These are phyloP conservation scores for Brassica napus DNA, from an alignment of 345 rosid genomes.

Conservation along the genomic window Da-Ae NC_063439.1:6772001-6772500, in stretches of 20 bases:
- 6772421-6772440: constrained; percentile 65
- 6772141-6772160: constrained; percentile 4
- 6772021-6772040: constrained; percentile 25
- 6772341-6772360: constrained; percentile 35
- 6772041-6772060: constrained; percentile 13
- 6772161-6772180: not conserved
- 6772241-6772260: constrained; percentile 66
- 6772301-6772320: constrained; percentile 70
- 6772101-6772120: constrained; percentile 18
- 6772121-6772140: constrained; percentile 7
- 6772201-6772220: constrained; percentile 14
- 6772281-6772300: constrained; percentile 59
- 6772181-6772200: not conserved
- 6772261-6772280: constrained; percentile 76
- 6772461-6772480: constrained; percentile 62
- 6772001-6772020: constrained; percentile 1
- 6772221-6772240: constrained; percentile 62
- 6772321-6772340: constrained; percentile 83
- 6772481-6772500: constrained; percentile 72
- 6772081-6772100: constrained; percentile 2
- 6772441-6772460: constrained; percentile 74
- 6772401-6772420: not conserved
- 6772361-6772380: not conserved
- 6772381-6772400: not conserved
- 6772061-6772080: not conserved